Conservation (phyloP, 768 basidiomycete genomes). For the Rhizopogon sp. region DNA sequence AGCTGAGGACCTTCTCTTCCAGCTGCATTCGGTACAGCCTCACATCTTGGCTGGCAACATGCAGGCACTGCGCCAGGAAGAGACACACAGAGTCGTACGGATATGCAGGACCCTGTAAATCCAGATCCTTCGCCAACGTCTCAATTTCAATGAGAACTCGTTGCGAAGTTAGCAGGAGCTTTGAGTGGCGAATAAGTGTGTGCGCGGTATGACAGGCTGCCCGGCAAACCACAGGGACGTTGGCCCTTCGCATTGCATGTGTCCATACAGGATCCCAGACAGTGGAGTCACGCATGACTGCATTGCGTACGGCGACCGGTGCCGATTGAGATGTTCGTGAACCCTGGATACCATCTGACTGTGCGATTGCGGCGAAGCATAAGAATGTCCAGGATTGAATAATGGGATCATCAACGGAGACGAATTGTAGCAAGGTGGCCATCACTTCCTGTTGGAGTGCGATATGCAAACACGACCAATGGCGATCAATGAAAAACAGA, state of each 20-base stretch:
- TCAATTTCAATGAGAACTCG: slow-evolving; percentile 72
- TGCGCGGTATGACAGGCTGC: slow-evolving; percentile 73
- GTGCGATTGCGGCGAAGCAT: slow-evolving; percentile 69
- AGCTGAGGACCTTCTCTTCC: slow-evolving; percentile 80
- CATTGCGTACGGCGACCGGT: neutral
- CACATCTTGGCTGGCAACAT: slow-evolving; percentile 74
- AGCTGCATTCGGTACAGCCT: slow-evolving; percentile 78
- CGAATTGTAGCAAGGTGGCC: slow-evolving; percentile 48
- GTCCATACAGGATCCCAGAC: slow-evolving; percentile 85
- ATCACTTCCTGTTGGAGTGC: slow-evolving; percentile 55
- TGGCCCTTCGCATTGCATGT: slow-evolving; percentile 70
- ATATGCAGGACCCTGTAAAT: slow-evolving; percentile 83
- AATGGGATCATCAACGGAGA: slow-evolving; percentile 56
- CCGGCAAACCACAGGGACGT: slow-evolving; percentile 64
- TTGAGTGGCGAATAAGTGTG: slow-evolving; percentile 42
- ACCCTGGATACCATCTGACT: slow-evolving; percentile 32
- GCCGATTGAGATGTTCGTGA: slow-evolving; percentile 1
- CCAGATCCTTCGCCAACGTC: slow-evolving; percentile 72
- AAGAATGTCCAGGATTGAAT: slow-evolving; percentile 86
- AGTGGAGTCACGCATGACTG: slow-evolving; percentile 12
- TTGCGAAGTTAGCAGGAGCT: slow-evolving; percentile 45
- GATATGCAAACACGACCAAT: slow-evolving; percentile 63
- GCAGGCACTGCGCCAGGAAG: slow-evolving; percentile 68
- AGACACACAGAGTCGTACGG: slow-evolving; percentile 89
- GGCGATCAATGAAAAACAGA: slow-evolving; percentile 78